Percentiles rank a stretch among this genome's conserved stretches.
Evolutionary conservation across 305 asterid species (phyloP).

Genomic region (Withania somnifera): DNA sequence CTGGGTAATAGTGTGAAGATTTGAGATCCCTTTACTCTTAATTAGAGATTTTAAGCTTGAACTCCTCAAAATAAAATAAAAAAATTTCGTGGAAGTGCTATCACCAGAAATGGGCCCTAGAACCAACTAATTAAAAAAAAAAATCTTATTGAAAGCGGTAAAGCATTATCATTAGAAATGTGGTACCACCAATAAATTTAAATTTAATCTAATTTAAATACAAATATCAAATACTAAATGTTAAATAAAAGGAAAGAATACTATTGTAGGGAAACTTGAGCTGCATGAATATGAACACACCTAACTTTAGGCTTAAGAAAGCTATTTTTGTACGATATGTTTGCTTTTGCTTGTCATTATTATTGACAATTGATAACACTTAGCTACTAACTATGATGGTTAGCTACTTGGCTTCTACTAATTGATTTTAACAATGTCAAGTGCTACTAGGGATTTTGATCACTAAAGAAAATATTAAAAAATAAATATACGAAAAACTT

Average conservation of each 20-base stretch:
- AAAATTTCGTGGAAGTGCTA: background rate
- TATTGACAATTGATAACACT: background rate
- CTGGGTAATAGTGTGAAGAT: too few species aligned
- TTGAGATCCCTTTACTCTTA: background rate
- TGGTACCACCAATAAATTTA: too few species aligned
- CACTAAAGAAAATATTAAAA: background rate
- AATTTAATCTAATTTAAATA: background rate
- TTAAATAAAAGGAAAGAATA: background rate
- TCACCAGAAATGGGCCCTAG: background rate
- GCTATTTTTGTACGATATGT: background rate
- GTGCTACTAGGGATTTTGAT: too few species aligned
- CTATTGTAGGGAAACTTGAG: background rate
- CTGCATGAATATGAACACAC: background rate
- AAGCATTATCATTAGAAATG: too few species aligned
- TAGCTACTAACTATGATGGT: background rate
- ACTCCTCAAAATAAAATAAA: background rate
- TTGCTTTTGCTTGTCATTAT: background rate
- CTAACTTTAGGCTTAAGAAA: background rate
- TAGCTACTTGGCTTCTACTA: background rate
- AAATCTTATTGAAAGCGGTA: too few species aligned
- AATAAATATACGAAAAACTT: too few species aligned
- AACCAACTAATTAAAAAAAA: too few species aligned
- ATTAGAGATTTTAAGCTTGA: rapidly evolving
- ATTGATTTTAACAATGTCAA: background rate
- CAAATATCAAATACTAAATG: rapidly evolving